phyloP scores from a whole-genome alignment of 2,329 filamentous ascomycete genomes.

The Hypoxylon sp. region DNA sequence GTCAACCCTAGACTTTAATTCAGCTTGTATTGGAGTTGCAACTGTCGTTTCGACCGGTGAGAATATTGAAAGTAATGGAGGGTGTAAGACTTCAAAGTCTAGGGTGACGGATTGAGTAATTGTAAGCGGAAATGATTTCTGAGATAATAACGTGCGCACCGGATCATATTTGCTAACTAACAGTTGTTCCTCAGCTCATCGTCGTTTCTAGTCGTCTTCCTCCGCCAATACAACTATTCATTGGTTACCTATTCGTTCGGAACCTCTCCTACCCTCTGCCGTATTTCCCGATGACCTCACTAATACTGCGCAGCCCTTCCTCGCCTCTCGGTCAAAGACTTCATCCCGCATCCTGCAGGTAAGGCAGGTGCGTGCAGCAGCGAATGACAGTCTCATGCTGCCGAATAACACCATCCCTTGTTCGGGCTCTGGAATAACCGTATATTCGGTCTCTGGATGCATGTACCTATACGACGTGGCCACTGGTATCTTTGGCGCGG shows the following conservation, averaged over 20 bases:
- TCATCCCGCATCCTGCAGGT: neutral
- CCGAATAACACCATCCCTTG: too few species aligned
- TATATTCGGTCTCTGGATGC: neutral
- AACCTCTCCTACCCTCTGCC: neutral
- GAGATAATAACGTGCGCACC: neutral
- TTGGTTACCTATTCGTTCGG: neutral
- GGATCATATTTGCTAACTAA: slow-evolving; percentile 3
- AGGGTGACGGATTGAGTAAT: slow-evolving; percentile 14
- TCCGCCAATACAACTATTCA: neutral
- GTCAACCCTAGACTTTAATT: neutral
- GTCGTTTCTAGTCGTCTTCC: neutral
- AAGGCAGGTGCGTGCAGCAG: neutral
- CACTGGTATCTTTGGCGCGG: neutral
- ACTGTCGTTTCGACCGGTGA: slow-evolving; percentile 6
- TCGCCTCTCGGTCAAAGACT: too few species aligned
- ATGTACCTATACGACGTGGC: neutral
- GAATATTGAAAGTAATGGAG: slow-evolving; percentile 14
- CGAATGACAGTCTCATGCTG: neutral
- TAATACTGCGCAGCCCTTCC: neutral
- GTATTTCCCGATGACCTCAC: neutral
- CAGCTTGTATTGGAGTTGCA: neutral
- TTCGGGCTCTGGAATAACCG: too few species aligned
- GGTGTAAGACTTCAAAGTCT: slow-evolving; percentile 20
- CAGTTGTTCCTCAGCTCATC: neutral
- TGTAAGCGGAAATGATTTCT: slow-evolving; percentile 28